Evolutionary conservation across 306 rosid genomes (phyloP).

Genomic region (Astragalus membranaceus): DNA sequence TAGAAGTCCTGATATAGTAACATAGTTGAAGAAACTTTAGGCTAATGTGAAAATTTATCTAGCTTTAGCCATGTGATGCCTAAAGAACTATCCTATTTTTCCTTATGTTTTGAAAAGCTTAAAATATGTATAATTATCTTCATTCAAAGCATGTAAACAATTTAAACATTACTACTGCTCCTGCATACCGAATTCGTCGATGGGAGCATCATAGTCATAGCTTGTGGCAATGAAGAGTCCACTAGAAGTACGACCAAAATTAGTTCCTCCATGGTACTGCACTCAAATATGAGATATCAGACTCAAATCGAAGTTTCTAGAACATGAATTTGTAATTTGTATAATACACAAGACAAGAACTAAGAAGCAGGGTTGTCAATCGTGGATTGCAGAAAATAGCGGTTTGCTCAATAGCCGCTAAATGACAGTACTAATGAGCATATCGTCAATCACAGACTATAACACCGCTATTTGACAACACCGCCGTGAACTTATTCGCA

Average conservation of each 20-base stretch:
- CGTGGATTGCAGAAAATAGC: too few species aligned
- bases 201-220: conserved; percentile 94
- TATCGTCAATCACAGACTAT: too few species aligned
- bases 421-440: too few species aligned
- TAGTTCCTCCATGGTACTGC: conserved; percentile 98
- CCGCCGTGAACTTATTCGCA: background rate
- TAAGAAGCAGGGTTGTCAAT: too few species aligned
- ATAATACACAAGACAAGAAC: background rate
- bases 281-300: background rate
- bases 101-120: background rate
- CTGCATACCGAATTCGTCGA: conserved; percentile 77
- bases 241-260: conserved; percentile 78
- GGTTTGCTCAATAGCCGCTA: too few species aligned
- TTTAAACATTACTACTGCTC: background rate
- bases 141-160: background rate
- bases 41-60: background rate
- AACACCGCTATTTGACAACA: too few species aligned
- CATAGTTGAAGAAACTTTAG: conserved; percentile 24
- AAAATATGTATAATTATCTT: background rate
- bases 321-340: background rate
- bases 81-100: too few species aligned
- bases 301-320: background rate
- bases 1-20: conserved; percentile 25
- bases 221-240: conserved; percentile 94
- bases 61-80: too few species aligned